Base-by-base conservation (phyloP, 352 stramenopile species). In the Pythium volutum region DNA sequence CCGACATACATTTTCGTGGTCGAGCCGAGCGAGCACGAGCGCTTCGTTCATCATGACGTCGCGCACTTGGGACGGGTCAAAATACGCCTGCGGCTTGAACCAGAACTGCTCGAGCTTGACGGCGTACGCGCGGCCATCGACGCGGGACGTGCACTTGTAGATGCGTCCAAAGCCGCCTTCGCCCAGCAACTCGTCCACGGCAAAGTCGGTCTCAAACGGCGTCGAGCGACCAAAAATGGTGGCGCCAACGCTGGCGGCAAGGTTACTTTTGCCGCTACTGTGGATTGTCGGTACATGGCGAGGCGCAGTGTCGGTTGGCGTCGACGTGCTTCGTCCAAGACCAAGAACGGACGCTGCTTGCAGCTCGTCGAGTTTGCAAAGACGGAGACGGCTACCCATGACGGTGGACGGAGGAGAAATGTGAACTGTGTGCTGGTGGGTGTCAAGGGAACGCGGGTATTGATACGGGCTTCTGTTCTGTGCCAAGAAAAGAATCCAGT, bases 1-100 rank as follows among this genome's bases (percentile, higher is more conserved):
- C 8, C 95, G 76, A 27, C 97, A 97, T 42, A 98, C 95, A 62
- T 98, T 97, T 61, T 98, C 93, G 51, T 98, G 93, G 45, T 93
- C 90, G 22, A 98, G 87, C 6, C 88, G 69, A 11, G 91, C 91
- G 60, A 98, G 85, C 8, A 92, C 93, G 2, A 93, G 84, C 4
- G 97, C 93, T 63, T 98, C 95, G 54, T 97, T 91, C 62, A 96
- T 80, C 53, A 98, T 84, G 52, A 97, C 97, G 62, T 89, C 76
- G 51, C 97, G 96, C 52, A 97, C 75, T 42, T 90, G 76, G 0
- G 69, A 73, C 29, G 81, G 81, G 23, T 85, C 87, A 59, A 91
- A 91, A 33, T 87, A 89, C 46, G 80, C 82, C 59, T 91, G 79
- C 27, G 84, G 84, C 46, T 90, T 90, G 73, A 93, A 91, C 71